A percentile compares a stretch with the other conserved stretches of the same genome.
Conservation (phyloP, 331 rosid species). For the Saraca asoca region DNA sequence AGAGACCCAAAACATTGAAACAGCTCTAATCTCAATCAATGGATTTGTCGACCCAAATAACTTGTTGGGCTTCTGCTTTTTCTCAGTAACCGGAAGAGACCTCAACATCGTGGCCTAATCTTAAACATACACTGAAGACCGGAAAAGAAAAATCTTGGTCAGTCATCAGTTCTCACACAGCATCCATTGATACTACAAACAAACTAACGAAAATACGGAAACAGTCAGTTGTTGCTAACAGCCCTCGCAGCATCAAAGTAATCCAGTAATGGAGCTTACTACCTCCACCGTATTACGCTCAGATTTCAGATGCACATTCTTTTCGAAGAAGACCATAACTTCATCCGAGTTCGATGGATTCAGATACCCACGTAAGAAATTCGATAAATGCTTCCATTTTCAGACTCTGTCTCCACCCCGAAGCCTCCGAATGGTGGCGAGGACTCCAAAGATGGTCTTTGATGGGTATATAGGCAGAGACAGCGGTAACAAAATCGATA, state of each 20-base stretch:
- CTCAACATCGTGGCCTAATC: conserved; percentile 51
- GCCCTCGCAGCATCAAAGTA: not conserved
- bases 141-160: too few relatives aligned
- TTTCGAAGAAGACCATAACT: conserved; percentile 31
- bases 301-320: conserved; percentile 28
- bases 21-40: too few relatives aligned
- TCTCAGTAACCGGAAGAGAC: not conserved
- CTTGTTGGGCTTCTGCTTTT: not conserved
- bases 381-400: conserved; percentile 24
- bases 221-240: not conserved
- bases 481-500: conserved; percentile 31
- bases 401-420: not conserved
- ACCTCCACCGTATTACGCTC: conserved; percentile 40
- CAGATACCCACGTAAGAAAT: conserved; percentile 20
- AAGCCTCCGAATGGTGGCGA: conserved; percentile 28
- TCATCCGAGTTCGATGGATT: conserved; percentile 21
- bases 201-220: too few relatives aligned
- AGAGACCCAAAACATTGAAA: too few relatives aligned
- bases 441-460: conserved; percentile 40
- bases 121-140: conserved; percentile 22
- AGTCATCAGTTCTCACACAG: not conserved
- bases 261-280: conserved; percentile 51
- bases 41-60: not conserved
- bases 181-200: not conserved
- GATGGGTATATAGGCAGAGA: conserved; percentile 43